phyloP scores from a whole-genome alignment of 2,329 filamentous ascomycete species.

The Pseudogymnoascus sp. region DNA sequence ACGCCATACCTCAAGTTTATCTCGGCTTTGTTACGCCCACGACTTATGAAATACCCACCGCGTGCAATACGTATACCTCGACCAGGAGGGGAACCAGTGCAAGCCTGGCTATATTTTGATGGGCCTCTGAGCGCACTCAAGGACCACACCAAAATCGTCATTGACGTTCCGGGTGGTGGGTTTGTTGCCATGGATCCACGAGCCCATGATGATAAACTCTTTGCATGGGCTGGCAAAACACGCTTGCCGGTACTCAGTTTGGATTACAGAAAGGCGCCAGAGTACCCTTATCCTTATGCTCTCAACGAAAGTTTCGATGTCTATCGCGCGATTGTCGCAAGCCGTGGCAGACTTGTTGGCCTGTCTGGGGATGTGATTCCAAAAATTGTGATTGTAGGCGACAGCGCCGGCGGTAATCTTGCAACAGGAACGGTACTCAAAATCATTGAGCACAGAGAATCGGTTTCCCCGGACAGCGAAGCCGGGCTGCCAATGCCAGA shows the following conservation, averaged over 20 bases:
- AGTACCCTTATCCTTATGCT: slow-evolving; percentile 77
- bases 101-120: slow-evolving; percentile 90
- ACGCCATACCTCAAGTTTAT: slow-evolving; percentile 76
- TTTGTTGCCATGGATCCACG: slow-evolving; percentile 97
- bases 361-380: slow-evolving; percentile 59
- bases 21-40: slow-evolving; percentile 65
- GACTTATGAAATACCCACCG: slow-evolving; percentile 73
- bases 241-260: slow-evolving; percentile 84
- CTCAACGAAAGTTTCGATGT: slow-evolving; percentile 84
- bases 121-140: slow-evolving; percentile 72
- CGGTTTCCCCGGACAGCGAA: slow-evolving; percentile 49
- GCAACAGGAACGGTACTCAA: slow-evolving; percentile 77
- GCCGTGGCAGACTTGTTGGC: slow-evolving; percentile 66
- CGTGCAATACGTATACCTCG: slow-evolving; percentile 77
- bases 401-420: slow-evolving; percentile 77
- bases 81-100: slow-evolving; percentile 67
- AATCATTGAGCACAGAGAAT: slow-evolving; percentile 60
- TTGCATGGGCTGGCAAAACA: slow-evolving; percentile 84
- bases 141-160: slow-evolving; percentile 66
- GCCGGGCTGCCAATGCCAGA: slow-evolving; percentile 63
- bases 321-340: slow-evolving; percentile 66
- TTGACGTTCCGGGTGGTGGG: slow-evolving; percentile 89
- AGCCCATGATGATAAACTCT: slow-evolving; percentile 86
- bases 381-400: slow-evolving; percentile 65
- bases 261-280: slow-evolving; percentile 83